Evolutionary conservation across 495 filamentous ascomycete species (phyloP).

Genomic region (Penicillium nucicola): DNA sequence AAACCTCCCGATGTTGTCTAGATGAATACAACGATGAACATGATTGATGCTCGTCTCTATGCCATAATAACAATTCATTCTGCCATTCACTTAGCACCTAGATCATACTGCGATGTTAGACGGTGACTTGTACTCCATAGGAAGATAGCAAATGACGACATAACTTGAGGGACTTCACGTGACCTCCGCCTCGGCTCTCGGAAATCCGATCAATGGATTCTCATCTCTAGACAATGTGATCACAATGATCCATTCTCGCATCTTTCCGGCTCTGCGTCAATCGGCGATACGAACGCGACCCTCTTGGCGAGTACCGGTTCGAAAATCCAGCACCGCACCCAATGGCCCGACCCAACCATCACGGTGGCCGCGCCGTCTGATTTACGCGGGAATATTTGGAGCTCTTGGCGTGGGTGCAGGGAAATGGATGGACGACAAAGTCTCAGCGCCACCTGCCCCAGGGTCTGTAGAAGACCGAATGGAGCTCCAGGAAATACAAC

Average conservation of each 20-base stretch:
- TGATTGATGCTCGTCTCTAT: conserved; percentile 13
- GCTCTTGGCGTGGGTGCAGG: conserved; percentile 25
- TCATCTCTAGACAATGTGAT: conserved; percentile 16
- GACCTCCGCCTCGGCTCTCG: conserved; percentile 10
- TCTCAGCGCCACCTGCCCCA: conserved; percentile 28
- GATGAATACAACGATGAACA: conserved; percentile 30
- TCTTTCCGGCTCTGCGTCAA: conserved; percentile 16
- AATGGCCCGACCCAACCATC: conserved; percentile 19
- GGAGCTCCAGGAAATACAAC: conserved; percentile 22
- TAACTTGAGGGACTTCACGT: conserved; percentile 13
- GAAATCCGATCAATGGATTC: neutral
- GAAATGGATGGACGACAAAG: conserved; percentile 24
- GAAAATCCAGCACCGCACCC: conserved; percentile 24
- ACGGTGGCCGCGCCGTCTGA: conserved; percentile 38
- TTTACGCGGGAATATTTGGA: conserved; percentile 37
- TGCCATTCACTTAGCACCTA: neutral
- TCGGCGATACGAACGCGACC: conserved; percentile 2
- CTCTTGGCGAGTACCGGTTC: conserved; percentile 6
- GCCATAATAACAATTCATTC: neutral
- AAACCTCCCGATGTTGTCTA: conserved; percentile 10
- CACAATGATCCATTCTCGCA: conserved; percentile 31
- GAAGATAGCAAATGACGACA: neutral
- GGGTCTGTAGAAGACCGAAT: conserved; percentile 30
- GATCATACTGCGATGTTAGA: too few relatives aligned
- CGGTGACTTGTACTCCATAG: too few relatives aligned